A percentile compares a stretch with the other conserved stretches of the same genome.
These are phyloP conservation scores for Perkinsela sp. DNA, from an alignment of 208 protist species.

Conservation along the genomic window DNA sequence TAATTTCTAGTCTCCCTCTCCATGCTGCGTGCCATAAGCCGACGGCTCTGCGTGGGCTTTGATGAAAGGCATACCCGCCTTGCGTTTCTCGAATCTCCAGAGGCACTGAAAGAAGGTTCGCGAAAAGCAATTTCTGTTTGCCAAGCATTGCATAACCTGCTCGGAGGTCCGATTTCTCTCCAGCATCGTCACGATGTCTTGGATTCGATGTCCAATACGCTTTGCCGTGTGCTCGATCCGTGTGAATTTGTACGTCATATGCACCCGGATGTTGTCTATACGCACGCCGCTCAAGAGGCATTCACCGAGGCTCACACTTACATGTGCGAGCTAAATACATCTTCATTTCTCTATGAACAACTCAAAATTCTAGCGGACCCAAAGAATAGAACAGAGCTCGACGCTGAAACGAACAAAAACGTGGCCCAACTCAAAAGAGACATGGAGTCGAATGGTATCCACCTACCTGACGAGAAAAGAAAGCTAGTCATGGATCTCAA, in stretches of 20 bases:
- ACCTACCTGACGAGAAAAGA: slow-evolving; percentile 32
- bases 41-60: background rate
- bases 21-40: background rate
- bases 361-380: slow-evolving; percentile 30
- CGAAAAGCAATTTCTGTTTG: slow-evolving; percentile 6
- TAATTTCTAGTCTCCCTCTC: background rate
- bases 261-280: slow-evolving; percentile 49
- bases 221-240: slow-evolving; percentile 62
- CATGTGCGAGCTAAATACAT: slow-evolving; percentile 63
- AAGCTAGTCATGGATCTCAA: slow-evolving; percentile 45
- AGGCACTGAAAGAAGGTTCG: background rate
- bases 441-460: slow-evolving; percentile 70
- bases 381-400: slow-evolving; percentile 21
- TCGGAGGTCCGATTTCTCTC: slow-evolving; percentile 19
- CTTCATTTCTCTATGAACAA: slow-evolving; percentile 44
- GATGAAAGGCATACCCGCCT: background rate
- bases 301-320: slow-evolving; percentile 57
- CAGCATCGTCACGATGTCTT: slow-evolving; percentile 60
- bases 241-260: slow-evolving; percentile 68
- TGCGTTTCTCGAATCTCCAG: background rate
- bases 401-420: slow-evolving; percentile 52
- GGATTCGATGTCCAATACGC: slow-evolving; percentile 59
- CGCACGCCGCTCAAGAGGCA: slow-evolving; percentile 25
- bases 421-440: slow-evolving; percentile 49
- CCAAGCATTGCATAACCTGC: slow-evolving; percentile 26